Evolutionary conservation across 371 early-diverging fungal species (phyloP).

Genomic region (Dinochytrium kinnereticum): DNA sequence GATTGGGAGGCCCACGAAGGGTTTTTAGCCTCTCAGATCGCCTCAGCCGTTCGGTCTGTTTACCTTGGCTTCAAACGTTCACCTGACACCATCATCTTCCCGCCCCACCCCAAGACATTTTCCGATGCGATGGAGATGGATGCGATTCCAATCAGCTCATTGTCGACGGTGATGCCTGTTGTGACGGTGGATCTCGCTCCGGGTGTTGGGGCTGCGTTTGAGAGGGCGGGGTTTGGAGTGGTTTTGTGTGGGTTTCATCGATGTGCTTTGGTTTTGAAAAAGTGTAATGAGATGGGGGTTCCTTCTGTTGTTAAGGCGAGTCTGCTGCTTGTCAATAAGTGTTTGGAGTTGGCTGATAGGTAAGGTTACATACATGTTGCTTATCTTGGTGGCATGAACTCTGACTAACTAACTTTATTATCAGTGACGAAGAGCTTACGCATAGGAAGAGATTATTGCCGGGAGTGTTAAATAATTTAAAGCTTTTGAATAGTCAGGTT

Average conservation of each 20-base stretch:
- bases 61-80: no score
- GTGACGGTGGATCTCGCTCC: not conserved
- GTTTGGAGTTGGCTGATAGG: not conserved
- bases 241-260: not conserved
- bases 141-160: no score
- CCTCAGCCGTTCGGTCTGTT: not conserved
- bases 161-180: no score
- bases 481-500: no score
- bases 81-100: not conserved
- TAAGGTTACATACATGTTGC: not conserved
- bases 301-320: not conserved
- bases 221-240: not conserved
- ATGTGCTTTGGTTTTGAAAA: not conserved
- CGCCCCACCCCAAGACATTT: not conserved
- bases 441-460: not conserved
- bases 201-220: not conserved
- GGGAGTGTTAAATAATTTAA: not conserved
- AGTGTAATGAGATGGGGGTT: not conserved
- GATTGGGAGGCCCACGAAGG: not conserved
- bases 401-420: no score
- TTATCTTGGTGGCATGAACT: not conserved
- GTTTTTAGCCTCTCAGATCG: not conserved
- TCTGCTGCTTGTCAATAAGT: not conserved
- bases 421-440: not conserved
- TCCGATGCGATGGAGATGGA: no score